phyloP scores from a whole-genome alignment of 2,329 filamentous ascomycete species.

The Colletotrichum coccodes region DNA sequence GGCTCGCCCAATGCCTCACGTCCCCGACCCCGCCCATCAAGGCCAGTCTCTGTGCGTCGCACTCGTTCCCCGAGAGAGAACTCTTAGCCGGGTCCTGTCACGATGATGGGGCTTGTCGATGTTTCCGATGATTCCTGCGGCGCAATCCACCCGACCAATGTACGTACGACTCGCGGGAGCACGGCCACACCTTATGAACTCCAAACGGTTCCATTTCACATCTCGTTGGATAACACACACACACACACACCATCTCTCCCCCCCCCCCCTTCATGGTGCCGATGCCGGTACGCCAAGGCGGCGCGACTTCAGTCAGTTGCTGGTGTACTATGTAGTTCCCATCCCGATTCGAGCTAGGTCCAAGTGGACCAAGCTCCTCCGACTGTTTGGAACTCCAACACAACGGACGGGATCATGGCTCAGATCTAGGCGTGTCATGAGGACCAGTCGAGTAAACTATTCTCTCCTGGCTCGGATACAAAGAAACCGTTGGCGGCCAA shows the following conservation, averaged over 20 bases:
- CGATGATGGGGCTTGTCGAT: constrained; percentile 5
- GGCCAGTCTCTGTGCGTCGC: constrained; percentile 7
- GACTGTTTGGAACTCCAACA: neutral
- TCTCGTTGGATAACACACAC: neutral
- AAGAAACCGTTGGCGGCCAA: neutral
- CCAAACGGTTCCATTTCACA: neutral
- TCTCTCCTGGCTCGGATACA: neutral
- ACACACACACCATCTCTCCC: no score
- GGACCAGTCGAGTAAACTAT: no score
- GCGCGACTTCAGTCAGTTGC: neutral
- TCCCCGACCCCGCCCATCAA: constrained; percentile 8
- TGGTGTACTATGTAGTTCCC: neutral
- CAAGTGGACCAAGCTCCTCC: neutral
- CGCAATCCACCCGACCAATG: constrained; percentile 3
- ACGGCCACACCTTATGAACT: neutral
- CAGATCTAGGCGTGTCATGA: neutral
- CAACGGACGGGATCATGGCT: neutral
- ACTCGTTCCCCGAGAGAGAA: constrained; percentile 14
- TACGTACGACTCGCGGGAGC: constrained; percentile 5
- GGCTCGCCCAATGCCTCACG: neutral
- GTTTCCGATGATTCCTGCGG: constrained; percentile 19
- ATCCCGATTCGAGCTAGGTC: neutral
- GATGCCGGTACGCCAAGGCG: neutral
- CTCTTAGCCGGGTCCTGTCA: constrained; percentile 19
- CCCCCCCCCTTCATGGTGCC: neutral